Evolutionary conservation across 2,329 filamentous ascomycete species (phyloP).

Genomic region (Plectosphaerella sp.): DNA sequence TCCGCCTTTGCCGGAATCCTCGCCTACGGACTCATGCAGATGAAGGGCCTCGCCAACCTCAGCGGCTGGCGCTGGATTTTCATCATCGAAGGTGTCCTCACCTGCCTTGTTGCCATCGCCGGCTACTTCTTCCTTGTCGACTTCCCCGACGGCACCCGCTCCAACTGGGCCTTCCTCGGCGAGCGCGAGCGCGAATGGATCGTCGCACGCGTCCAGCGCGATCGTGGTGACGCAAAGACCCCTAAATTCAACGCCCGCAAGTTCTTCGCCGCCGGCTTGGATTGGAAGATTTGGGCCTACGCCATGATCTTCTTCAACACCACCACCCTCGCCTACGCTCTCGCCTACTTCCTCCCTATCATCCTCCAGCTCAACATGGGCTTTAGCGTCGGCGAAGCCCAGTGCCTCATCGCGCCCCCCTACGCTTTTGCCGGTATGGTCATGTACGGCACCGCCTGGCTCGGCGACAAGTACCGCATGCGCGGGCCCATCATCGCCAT

Average conservation of each 20-base stretch:
- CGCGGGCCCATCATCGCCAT: conserved; percentile 62
- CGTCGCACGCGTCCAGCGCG: conserved; percentile 48
- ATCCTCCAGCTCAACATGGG: conserved; percentile 62
- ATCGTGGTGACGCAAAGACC: conserved; percentile 52
- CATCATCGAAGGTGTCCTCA: conserved; percentile 49
- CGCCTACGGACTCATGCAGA: conserved; percentile 65
- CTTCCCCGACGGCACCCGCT: conserved; percentile 54
- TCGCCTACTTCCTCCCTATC: conserved; percentile 76
- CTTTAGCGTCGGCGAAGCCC: conserved; percentile 58
- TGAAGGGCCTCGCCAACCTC: conserved; percentile 50
- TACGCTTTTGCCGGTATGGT: conserved; percentile 61
- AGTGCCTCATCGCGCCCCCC: conserved; percentile 69
- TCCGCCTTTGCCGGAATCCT: conserved; percentile 65
- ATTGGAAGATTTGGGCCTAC: conserved; percentile 60
- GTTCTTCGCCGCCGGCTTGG: conserved; percentile 41
- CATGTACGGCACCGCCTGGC: conserved; percentile 56
- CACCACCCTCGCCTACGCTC: conserved; percentile 69
- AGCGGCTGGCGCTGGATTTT: conserved; percentile 67
- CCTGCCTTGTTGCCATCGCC: conserved; percentile 42
- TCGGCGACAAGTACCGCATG: conserved; percentile 62
- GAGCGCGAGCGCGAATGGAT: conserved; percentile 47
- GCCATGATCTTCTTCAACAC: conserved; percentile 58
- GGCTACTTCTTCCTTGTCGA: conserved; percentile 58
- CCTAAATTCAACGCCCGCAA: conserved; percentile 45
- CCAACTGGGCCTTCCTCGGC: conserved; percentile 48